A percentile compares a stretch with the other conserved stretches of the same genome.
These are phyloP conservation scores for Lasiodiplodia gonubiensis DNA, from an alignment of 2,329 filamentous ascomycete species.

Conservation along the genomic window DNA sequence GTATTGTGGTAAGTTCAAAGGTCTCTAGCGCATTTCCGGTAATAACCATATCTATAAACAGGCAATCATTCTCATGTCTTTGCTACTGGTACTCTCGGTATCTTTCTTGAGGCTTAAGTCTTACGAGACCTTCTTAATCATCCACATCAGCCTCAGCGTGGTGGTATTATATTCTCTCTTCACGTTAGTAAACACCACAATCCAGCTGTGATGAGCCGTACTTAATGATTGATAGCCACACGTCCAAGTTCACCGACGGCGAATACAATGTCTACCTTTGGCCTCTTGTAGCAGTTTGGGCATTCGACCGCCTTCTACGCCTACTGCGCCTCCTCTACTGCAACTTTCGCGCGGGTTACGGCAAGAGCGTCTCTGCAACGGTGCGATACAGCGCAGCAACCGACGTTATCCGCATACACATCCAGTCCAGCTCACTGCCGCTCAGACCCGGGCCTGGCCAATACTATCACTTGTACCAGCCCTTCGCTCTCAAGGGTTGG, in stretches of 20 bases:
- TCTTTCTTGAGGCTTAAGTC: slow-evolving; percentile 58
- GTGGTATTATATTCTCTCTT: slow-evolving; percentile 59
- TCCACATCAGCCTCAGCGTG: slow-evolving; percentile 50
- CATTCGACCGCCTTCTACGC: slow-evolving; percentile 56
- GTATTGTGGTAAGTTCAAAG: slow-evolving; percentile 4
- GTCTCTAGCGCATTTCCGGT: too few relatives aligned
- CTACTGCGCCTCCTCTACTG: slow-evolving; percentile 52
- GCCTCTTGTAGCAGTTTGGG: slow-evolving; percentile 58
- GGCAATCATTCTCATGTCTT: slow-evolving; percentile 52
- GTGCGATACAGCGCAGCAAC: slow-evolving; percentile 52
- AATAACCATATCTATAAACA: not conserved
- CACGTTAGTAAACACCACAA: slow-evolving; percentile 47
- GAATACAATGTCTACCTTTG: slow-evolving; percentile 59
- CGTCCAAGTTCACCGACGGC: slow-evolving; percentile 57
- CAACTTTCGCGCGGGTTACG: slow-evolving; percentile 47
- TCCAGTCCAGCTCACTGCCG: slow-evolving; percentile 44
- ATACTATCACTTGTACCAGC: slow-evolving; percentile 59
- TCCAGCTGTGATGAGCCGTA: not conserved
- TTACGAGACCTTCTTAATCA: slow-evolving; percentile 52
- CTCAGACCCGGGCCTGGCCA: slow-evolving; percentile 51
- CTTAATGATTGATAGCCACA: slow-evolving; percentile 45
- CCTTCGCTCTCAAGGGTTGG: slow-evolving; percentile 52
- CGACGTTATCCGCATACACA: slow-evolving; percentile 56
- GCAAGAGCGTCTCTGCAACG: slow-evolving; percentile 38
- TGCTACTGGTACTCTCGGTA: slow-evolving; percentile 54